Conservation (phyloP, 768 basidiomycete species). For the Mycena epipterygia region DNA sequence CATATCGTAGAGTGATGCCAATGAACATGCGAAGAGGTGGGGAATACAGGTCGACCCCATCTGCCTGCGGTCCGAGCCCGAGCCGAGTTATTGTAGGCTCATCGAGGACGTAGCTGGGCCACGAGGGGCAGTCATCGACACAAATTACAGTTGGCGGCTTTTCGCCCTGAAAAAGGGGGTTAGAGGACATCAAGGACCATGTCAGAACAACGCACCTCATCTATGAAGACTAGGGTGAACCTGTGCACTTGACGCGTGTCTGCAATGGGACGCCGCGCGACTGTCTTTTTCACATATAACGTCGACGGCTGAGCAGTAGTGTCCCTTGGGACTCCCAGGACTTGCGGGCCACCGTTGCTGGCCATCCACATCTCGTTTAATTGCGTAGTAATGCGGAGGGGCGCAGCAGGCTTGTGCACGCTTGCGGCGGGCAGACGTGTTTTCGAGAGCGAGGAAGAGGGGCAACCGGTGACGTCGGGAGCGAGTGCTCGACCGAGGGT, state of each 20-base stretch:
- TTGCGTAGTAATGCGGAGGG: not conserved
- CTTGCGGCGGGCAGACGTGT: not conserved
- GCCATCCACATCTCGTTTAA: not conserved
- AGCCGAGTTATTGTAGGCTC: too few species aligned
- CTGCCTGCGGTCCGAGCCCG: not conserved
- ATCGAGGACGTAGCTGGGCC: too few species aligned
- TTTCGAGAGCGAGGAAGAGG: not conserved
- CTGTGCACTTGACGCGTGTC: not conserved
- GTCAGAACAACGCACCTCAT: not conserved
- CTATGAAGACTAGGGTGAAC: not conserved
- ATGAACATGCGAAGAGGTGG: not conserved
- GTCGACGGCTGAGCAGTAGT: not conserved
- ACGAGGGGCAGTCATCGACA: not conserved
- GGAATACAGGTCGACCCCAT: not conserved
- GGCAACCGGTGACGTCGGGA: not conserved
- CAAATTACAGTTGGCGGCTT: not conserved
- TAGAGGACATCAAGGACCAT: not conserved
- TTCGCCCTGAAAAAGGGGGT: not conserved
- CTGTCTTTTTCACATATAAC: not conserved
- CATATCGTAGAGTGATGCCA: not conserved
- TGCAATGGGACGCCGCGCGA: not conserved
- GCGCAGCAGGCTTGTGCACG: not conserved
- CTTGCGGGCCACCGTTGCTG: not conserved
- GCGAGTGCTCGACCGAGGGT: not conserved
- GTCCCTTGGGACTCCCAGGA: too few species aligned